Conservation (phyloP, 257 asterid genomes). For the Misopates orontium region DNA sequence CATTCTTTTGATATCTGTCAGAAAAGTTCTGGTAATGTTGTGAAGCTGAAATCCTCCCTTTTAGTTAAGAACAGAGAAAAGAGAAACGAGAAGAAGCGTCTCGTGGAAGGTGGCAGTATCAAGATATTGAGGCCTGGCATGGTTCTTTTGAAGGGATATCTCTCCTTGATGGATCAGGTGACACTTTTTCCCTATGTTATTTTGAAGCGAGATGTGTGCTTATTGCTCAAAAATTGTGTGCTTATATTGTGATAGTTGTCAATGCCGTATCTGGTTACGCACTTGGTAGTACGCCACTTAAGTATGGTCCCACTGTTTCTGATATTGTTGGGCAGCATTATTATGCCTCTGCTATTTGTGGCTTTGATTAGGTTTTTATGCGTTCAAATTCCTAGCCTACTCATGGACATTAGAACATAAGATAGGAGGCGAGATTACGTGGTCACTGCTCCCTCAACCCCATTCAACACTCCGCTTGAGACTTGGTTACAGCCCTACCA, state of each 20-base stretch:
- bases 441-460: background rate
- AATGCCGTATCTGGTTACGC: background rate
- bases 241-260: background rate
- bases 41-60: slow-evolving; percentile 50
- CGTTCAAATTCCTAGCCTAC: slow-evolving; percentile 8
- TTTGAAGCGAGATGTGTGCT: slow-evolving; percentile 5
- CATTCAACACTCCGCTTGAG: background rate
- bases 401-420: background rate
- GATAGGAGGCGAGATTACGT: background rate
- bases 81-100: slow-evolving; percentile 48
- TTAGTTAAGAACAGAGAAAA: slow-evolving; percentile 41
- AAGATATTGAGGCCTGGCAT: slow-evolving; percentile 58
- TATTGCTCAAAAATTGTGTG: background rate
- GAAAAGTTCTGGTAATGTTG: slow-evolving; percentile 21
- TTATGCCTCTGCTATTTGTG: slow-evolving; percentile 6
- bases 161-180: slow-evolving; percentile 67
- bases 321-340: background rate
- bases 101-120: slow-evolving; percentile 35
- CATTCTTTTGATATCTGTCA: slow-evolving; percentile 57
- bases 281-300: background rate
- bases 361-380: slow-evolving; percentile 9
- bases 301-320: background rate
- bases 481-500: background rate
- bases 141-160: slow-evolving; percentile 61
- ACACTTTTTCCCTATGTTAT: slow-evolving; percentile 1